Conservation (phyloP, 1,139 yeast genomes). For the Diutina pseudorugosa region DNA sequence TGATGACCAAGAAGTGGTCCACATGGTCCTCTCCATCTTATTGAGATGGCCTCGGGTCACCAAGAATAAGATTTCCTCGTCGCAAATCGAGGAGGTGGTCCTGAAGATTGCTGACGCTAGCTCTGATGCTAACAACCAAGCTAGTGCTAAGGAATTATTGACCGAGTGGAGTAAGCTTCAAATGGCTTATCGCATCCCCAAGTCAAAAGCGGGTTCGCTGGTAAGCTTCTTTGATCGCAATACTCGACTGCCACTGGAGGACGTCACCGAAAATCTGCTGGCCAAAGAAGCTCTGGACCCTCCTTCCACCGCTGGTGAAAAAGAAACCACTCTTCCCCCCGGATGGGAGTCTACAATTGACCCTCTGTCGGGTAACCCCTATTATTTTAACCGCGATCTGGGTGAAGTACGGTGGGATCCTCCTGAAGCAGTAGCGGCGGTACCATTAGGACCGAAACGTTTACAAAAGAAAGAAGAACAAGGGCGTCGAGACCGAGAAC, state of each 20-base stretch:
- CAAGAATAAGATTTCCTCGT: constrained; percentile 67
- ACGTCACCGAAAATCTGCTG: constrained; percentile 11
- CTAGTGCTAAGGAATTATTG: constrained; percentile 33
- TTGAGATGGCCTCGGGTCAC: constrained; percentile 72
- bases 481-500: constrained; percentile 3
- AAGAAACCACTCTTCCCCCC: constrained; percentile 23
- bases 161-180: constrained; percentile 64
- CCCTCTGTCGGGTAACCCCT: constrained; percentile 24
- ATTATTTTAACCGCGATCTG: constrained; percentile 41
- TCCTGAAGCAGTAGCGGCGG: constrained; percentile 22
- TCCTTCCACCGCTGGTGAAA: constrained; percentile 6
- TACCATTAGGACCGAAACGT: constrained; percentile 17
- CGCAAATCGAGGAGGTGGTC: constrained; percentile 62
- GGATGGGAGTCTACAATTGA: constrained; percentile 46
- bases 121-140: constrained; percentile 14
- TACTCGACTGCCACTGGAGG: constrained; percentile 8
- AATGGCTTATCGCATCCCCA: constrained; percentile 78
- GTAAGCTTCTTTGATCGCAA: constrained; percentile 16
- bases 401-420: constrained; percentile 47
- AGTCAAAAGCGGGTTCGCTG: constrained; percentile 17
- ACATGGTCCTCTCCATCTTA: constrained; percentile 44
- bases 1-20: constrained; percentile 25
- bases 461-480: constrained; percentile 10
- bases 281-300: constrained; percentile 23
- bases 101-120: constrained; percentile 24